phyloP scores from a whole-genome alignment of 2,329 filamentous ascomycete genomes.

The Talaromyces piceae region DNA sequence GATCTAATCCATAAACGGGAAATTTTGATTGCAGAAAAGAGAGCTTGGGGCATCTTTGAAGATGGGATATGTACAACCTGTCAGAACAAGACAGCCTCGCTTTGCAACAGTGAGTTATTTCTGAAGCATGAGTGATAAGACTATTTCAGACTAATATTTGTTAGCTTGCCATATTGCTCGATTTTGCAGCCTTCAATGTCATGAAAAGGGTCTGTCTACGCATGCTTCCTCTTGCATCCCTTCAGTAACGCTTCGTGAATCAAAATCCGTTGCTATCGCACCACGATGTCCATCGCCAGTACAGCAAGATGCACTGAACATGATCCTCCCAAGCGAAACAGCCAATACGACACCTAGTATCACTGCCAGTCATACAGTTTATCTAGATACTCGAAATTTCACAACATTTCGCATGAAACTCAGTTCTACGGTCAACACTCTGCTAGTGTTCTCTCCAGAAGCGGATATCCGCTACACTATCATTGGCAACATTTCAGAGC shows the following conservation, averaged over 20 bases:
- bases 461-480: constrained; percentile 20
- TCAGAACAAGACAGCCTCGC: constrained; percentile 14
- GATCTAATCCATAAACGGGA: constrained; percentile 22
- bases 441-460: constrained; percentile 23
- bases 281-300: constrained; percentile 18
- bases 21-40: constrained; percentile 18
- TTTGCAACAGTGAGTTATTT: constrained; percentile 22
- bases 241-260: constrained; percentile 23
- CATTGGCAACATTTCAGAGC: constrained; percentile 13
- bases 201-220: constrained; percentile 11
- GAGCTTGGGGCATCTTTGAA: constrained; percentile 21
- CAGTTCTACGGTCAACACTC: constrained; percentile 20
- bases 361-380: constrained; percentile 21
- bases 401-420: constrained; percentile 27
- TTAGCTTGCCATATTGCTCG: constrained; percentile 23
- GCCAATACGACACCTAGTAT: constrained; percentile 14
- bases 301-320: constrained; percentile 21
- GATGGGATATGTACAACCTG: constrained; percentile 19
- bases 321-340: constrained; percentile 16
- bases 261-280: constrained; percentile 23
- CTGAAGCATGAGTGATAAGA: background rate
- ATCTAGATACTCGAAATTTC: constrained; percentile 25
- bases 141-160: constrained; percentile 1
- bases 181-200: constrained; percentile 23
- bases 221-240: constrained; percentile 21